A percentile compares a stretch with the other conserved stretches of the same genome.
phyloP scores from a whole-genome alignment of 2,329 filamentous ascomycete genomes.

The Seiridium unicorne region DNA sequence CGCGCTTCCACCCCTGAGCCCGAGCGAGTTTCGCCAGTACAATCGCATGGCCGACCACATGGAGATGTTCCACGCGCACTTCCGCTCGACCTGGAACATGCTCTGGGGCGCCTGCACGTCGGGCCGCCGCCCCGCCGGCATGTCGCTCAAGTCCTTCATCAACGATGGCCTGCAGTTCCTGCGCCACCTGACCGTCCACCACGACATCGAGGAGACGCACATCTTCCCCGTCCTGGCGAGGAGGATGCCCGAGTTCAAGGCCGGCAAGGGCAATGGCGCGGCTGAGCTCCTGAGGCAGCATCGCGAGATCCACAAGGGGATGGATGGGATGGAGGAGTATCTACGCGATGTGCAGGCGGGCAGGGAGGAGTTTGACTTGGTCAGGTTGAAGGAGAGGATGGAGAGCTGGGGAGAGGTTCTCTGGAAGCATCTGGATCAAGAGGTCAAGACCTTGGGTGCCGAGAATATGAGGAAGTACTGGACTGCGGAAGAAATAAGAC shows the following conservation, averaged over 20 bases:
- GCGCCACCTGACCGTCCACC: conserved; percentile 70
- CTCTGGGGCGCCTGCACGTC: conserved; percentile 65
- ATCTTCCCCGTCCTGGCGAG: conserved; percentile 76
- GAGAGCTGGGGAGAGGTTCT: conserved; percentile 76
- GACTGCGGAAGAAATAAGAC: conserved; percentile 70
- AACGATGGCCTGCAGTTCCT: conserved; percentile 67
- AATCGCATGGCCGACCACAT: conserved; percentile 74
- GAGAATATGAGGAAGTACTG: conserved; percentile 88
- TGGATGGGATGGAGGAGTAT: conserved; percentile 68
- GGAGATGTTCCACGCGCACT: conserved; percentile 77
- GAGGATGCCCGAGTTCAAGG: conserved; percentile 75
- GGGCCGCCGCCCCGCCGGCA: conserved; percentile 56
- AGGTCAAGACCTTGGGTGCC: conserved; percentile 74
- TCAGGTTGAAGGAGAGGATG: conserved; percentile 67
- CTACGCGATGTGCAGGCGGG: conserved; percentile 59
- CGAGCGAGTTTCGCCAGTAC: conserved; percentile 66
- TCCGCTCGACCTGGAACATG: conserved; percentile 70
- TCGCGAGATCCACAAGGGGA: conserved; percentile 71
- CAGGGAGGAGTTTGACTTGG: conserved; percentile 57
- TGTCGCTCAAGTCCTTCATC: conserved; percentile 70
- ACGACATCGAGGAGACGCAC: conserved; percentile 78
- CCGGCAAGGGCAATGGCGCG: conserved; percentile 31
- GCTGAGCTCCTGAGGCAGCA: conserved; percentile 73
- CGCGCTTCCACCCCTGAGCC: conserved; percentile 59
- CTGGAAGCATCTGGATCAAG: conserved; percentile 81